Base-by-base conservation (phyloP, 768 basidiomycete species). In the Suillus discolor region DNA sequence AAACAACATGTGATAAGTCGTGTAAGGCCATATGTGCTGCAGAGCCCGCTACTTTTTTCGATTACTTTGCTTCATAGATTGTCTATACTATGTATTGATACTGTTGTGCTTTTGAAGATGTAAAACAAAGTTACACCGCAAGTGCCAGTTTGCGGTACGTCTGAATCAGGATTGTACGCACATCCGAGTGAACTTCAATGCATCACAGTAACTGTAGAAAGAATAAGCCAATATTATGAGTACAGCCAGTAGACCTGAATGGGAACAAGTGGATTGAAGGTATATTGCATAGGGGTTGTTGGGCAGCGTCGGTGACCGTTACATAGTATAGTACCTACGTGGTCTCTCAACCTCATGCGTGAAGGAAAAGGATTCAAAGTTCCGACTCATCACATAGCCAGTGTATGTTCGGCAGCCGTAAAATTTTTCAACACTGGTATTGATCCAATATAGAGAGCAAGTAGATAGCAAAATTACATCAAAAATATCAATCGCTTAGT, bases 401-500 rank as follows among this genome's bases (percentile, higher is more conserved):
- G 12, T 25, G 3, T 9, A 36, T 8, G 38, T 25, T 39, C 8
- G 23, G 5, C 57, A 39, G 31, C 23, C 23, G 38, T 23, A 15
- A 2, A 0, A 39, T n/a, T 25, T 36, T 25, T 18, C 57, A 28
- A 12, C 16, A 25, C 25, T 60, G 25, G 25, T 28, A 28, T 41
- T 60, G 25, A 60, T 28, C 11, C 12, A 20, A 20, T 31, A 60
- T 28, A 42, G 23, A 60, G 28, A 60, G 11, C 59, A 60, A 42
- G 59, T 42, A 42, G 41, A 60, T 60, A 42, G 18, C 11, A 42
- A 39, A 60, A 61, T 13, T n/a, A 62, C 20, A 39, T 54, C 38
- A 31, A 18, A 36, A 9, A 57, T 6, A 39, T 71, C 71, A 95
- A 75, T 93, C 91, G 67, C 86, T 88, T 70, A 99, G 79, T 72